These are phyloP conservation scores for Leersia perrieri DNA, from an alignment of 176 grass and related monocot species.

Conservation along the genomic window DNA sequence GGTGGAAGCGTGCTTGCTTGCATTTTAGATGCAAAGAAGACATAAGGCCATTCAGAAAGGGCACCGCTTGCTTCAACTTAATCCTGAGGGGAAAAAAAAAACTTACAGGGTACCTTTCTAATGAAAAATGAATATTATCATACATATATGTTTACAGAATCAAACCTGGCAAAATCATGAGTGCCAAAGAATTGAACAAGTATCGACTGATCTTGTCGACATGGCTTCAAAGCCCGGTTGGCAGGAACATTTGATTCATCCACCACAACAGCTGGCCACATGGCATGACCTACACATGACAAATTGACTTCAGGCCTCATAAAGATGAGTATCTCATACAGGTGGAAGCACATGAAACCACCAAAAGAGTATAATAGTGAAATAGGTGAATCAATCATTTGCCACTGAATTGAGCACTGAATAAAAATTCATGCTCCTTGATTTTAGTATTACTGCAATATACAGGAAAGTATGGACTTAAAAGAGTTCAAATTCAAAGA, in stretches of 20 bases:
- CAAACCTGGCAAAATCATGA: conserved; percentile 97
- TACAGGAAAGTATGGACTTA: not conserved
- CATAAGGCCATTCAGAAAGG: conserved; percentile 87
- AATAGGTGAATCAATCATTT: not conserved
- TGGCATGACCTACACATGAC: conserved; percentile 78
- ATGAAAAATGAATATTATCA: conserved; percentile 14
- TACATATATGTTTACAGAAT: conserved; percentile 38
- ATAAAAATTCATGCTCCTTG: not conserved
- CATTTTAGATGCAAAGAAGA: conserved; percentile 97
- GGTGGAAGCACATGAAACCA: not conserved
- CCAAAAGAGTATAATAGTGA: not conserved
- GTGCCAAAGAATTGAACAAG: conserved; percentile 97
- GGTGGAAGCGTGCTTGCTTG: conserved; percentile 80
- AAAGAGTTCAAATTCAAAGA: not conserved
- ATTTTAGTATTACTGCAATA: conserved; percentile 11
- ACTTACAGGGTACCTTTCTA: conserved; percentile 9
- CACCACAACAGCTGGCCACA: conserved; percentile 94
- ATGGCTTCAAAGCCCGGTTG: conserved; percentile 59
- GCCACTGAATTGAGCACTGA: not conserved
- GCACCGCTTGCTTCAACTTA: conserved; percentile 75
- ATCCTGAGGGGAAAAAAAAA: conserved; percentile 65
- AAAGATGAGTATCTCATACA: not conserved
- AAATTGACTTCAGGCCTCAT: conserved; percentile 5
- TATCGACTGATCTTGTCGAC: conserved; percentile 62
- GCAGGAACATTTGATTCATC: conserved; percentile 72